These are phyloP conservation scores for Madurella fahalii DNA, from an alignment of 2,329 filamentous ascomycete genomes.

Conservation along the genomic window DNA sequence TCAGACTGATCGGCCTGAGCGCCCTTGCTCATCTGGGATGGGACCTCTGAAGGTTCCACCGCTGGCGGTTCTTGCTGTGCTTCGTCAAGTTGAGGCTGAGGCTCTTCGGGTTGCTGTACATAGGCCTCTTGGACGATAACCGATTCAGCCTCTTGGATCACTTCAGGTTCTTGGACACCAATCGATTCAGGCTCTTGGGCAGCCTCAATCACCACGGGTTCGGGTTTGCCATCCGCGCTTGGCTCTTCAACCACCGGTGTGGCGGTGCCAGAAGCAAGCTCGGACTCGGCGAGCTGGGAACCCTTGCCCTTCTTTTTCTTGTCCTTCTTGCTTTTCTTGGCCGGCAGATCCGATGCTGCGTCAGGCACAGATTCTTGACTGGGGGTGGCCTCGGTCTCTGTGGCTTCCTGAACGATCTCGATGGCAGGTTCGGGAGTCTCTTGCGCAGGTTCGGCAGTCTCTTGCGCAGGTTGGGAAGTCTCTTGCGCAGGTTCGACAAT, in stretches of 20 bases:
- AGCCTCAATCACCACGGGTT: not conserved
- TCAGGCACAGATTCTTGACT: not conserved
- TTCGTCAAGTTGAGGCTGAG: not conserved
- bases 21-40: slow-evolving; percentile 20
- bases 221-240: not conserved
- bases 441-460: no score
- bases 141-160: not conserved
- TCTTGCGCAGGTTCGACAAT: no score
- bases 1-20: slow-evolving; percentile 2
- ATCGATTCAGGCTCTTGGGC: no score
- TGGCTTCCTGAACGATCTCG: not conserved
- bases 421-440: not conserved
- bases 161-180: no score
- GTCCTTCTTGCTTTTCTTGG: slow-evolving; percentile 36
- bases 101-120: not conserved
- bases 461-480: not conserved
- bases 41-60: slow-evolving; percentile 19
- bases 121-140: not conserved
- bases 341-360: not conserved
- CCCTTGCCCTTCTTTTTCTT: slow-evolving; percentile 35
- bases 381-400: not conserved
- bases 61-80: not conserved
- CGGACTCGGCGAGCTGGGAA: slow-evolving; percentile 1
- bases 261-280: slow-evolving; percentile 1
- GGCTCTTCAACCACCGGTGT: not conserved